phyloP scores from a whole-genome alignment of 805 yeast species.

The Cyberlindnera veronae region DNA sequence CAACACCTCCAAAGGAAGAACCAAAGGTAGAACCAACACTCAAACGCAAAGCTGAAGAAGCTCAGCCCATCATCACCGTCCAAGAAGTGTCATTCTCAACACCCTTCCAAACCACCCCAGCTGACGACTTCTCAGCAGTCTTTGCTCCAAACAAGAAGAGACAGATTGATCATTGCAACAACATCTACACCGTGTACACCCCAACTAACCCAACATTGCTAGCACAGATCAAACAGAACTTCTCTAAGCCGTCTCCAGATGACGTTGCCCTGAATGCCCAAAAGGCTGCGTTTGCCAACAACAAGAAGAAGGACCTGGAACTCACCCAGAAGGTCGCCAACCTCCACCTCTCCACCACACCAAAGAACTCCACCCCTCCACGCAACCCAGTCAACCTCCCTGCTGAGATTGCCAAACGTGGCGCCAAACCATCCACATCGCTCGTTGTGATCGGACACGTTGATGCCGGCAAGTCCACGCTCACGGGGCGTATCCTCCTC shows the following conservation, averaged over 20 bases:
- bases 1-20: background rate
- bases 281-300: constrained; percentile 38
- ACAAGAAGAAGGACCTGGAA: constrained; percentile 26
- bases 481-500: constrained; percentile 96
- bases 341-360: constrained; percentile 13
- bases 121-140: constrained; percentile 2
- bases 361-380: constrained; percentile 23
- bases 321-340: constrained; percentile 21
- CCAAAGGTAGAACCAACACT: constrained; percentile 1
- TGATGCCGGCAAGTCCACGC: constrained; percentile 98
- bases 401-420: constrained; percentile 49
- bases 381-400: constrained; percentile 28
- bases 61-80: background rate
- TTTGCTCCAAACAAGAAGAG: constrained; percentile 21
- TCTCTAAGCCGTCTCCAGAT: constrained; percentile 78
- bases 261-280: constrained; percentile 65
- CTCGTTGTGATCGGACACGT: constrained; percentile 99
- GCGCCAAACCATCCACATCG: constrained; percentile 92
- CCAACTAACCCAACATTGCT: constrained; percentile 38
- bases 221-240: constrained; percentile 44
- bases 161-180: constrained; percentile 24
- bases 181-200: constrained; percentile 33
- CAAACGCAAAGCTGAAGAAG: constrained; percentile 2
- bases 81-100: constrained; percentile 1
- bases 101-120: constrained; percentile 1